Conservation (phyloP, 768 basidiomycete genomes). For the Tulasnella sp. region DNA sequence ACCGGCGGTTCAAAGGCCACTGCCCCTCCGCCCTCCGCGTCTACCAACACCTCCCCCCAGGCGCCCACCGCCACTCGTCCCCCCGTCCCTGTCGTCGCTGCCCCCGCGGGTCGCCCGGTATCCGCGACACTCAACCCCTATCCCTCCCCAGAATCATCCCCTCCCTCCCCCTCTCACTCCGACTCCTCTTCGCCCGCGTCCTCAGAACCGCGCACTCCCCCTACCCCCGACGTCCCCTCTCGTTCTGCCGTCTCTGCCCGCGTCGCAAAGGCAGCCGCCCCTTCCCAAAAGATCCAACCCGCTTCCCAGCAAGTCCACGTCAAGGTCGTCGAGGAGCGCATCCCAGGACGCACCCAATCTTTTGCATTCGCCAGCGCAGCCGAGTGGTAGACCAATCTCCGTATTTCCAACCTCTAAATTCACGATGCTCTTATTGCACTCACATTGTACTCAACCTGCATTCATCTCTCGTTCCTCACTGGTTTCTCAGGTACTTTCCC, state of each 20-base stretch:
- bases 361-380: conserved; percentile 52
- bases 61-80: not conserved
- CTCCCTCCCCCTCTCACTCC: conserved; percentile 16
- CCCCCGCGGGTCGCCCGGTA: not conserved
- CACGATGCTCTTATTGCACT: not conserved
- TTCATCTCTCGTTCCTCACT: not conserved
- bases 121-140: conserved; percentile 3
- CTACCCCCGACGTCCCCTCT: conserved; percentile 13
- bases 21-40: not conserved
- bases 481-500: not conserved
- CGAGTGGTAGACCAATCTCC: conserved; percentile 44
- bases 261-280: not conserved
- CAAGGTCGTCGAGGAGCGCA: not conserved
- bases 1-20: conserved; percentile 16
- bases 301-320: conserved; percentile 2
- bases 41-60: conserved; percentile 4
- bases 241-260: not conserved
- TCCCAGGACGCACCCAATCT: conserved; percentile 18
- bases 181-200: conserved; percentile 18
- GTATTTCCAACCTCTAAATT: conserved; percentile 22
- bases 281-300: conserved; percentile 1
- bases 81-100: not conserved
- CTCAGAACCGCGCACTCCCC: conserved; percentile 16
- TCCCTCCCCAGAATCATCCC: conserved; percentile 15
- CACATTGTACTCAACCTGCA: not conserved